A percentile compares a stretch with the other conserved stretches of the same genome.
These are phyloP conservation scores for Novakomyces olei DNA, from an alignment of 805 yeast species.

Conservation along the genomic window DNA sequence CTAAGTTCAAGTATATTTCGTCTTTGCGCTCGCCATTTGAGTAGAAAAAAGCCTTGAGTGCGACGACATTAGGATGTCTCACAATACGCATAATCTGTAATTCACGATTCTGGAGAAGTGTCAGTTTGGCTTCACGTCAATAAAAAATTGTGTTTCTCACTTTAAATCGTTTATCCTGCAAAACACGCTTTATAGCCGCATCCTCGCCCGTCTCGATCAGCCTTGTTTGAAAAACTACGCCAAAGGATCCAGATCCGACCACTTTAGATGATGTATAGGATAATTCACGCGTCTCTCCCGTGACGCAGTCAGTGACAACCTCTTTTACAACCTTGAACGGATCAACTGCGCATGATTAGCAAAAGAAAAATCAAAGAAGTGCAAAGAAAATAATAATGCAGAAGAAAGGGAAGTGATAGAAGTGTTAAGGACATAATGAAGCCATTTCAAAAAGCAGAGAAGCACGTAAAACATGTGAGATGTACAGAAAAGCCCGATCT, in stretches of 20 bases:
- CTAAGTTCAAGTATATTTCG: slow-evolving; percentile 70
- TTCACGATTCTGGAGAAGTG: slow-evolving; percentile 94
- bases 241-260: slow-evolving; percentile 99
- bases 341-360: slow-evolving; percentile 2
- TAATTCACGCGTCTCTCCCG: slow-evolving; percentile 38
- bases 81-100: slow-evolving; percentile 84
- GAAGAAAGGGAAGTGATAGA: neutral
- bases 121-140: neutral
- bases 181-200: slow-evolving; percentile 54
- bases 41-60: slow-evolving; percentile 68
- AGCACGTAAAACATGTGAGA: too few relatives aligned
- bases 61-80: slow-evolving; percentile 69
- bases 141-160: slow-evolving; percentile 23
- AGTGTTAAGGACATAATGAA: neutral
- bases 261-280: slow-evolving; percentile 65
- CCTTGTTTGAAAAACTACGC: slow-evolving; percentile 53
- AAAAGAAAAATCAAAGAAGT: neutral
- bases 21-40: slow-evolving; percentile 36
- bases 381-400: neutral
- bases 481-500: too few relatives aligned
- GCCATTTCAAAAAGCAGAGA: neutral
- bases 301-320: slow-evolving; percentile 48
- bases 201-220: slow-evolving; percentile 1
- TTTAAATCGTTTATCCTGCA: slow-evolving; percentile 85
- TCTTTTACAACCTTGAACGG: slow-evolving; percentile 24